These are phyloP conservation scores for Botrytis squamosa DNA, from an alignment of 2,329 filamentous ascomycete species.

Conservation along the genomic window DNA sequence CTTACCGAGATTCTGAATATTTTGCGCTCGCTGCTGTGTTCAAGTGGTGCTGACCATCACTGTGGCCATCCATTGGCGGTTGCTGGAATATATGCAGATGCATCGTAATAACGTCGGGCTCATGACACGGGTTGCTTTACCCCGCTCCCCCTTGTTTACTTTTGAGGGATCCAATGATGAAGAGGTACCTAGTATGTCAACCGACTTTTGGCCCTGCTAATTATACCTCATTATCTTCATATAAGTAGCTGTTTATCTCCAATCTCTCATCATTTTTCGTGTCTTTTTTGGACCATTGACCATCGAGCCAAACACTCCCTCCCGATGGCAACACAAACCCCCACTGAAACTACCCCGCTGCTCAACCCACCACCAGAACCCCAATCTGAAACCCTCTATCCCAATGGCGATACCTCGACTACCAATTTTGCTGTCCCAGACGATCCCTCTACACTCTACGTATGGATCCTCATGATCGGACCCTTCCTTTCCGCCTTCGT, in stretches of 20 bases:
- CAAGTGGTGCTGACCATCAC: background rate
- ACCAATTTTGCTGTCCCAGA: background rate
- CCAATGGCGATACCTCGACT: background rate
- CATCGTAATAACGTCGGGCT: background rate
- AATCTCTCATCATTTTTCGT: background rate
- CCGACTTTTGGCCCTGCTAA: background rate
- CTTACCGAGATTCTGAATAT: background rate
- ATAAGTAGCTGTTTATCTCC: too few relatives aligned
- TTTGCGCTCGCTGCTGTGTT: background rate
- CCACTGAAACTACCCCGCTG: constrained; percentile 1
- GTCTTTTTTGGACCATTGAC: background rate
- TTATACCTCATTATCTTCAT: background rate
- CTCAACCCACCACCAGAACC: background rate
- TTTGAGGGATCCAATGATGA: background rate
- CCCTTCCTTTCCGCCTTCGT: constrained; percentile 18
- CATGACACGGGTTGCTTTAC: background rate
- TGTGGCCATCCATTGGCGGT: background rate
- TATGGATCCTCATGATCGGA: constrained; percentile 9
- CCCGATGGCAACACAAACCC: constrained; percentile 3
- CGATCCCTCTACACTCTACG: background rate
- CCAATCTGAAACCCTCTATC: constrained; percentile 1
- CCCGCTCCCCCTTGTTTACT: background rate
- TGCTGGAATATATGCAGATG: background rate
- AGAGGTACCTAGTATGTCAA: background rate
- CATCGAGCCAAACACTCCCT: background rate